A percentile compares a stretch with the other conserved stretches of the same genome.
Evolutionary conservation across 805 yeast species (phyloP).

Genomic region (Candida morakotiae): DNA sequence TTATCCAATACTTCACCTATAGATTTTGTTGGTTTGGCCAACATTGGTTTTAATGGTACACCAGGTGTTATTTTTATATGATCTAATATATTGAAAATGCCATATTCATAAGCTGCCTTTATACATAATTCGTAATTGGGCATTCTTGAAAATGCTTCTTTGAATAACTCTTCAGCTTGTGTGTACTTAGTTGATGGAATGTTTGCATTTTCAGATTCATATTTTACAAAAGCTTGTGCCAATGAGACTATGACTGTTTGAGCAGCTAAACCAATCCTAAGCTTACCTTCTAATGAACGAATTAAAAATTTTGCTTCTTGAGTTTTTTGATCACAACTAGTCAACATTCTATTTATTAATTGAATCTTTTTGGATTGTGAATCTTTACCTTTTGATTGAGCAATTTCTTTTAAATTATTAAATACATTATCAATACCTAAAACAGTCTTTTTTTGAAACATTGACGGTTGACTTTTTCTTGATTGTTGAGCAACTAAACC

Average conservation of each 20-base stretch:
- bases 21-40: constrained; percentile 95
- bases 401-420: constrained; percentile 68
- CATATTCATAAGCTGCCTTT: constrained; percentile 58
- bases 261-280: constrained; percentile 91
- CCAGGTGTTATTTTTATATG: constrained; percentile 83
- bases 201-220: constrained; percentile 47
- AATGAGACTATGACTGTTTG: constrained; percentile 82
- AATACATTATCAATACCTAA: constrained; percentile 73
- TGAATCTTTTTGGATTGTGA: constrained; percentile 77
- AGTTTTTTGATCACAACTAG: constrained; percentile 69
- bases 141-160: constrained; percentile 83
- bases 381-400: constrained; percentile 71
- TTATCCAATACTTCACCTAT: constrained; percentile 88
- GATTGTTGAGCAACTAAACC: constrained; percentile 86
- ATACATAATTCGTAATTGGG: constrained; percentile 88
- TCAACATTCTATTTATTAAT: constrained; percentile 75
- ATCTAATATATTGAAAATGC: constrained; percentile 60
- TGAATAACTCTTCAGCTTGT: constrained; percentile 70
- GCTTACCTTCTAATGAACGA: constrained; percentile 86
- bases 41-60: constrained; percentile 94
- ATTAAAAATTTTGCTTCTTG: constrained; percentile 85
- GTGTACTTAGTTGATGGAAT: constrained; percentile 23
- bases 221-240: constrained; percentile 73
- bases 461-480: constrained; percentile 79
- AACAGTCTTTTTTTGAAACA: constrained; percentile 82